phyloP scores from a whole-genome alignment of 768 basidiomycete genomes.

The Collybiopsis confluens region DNA sequence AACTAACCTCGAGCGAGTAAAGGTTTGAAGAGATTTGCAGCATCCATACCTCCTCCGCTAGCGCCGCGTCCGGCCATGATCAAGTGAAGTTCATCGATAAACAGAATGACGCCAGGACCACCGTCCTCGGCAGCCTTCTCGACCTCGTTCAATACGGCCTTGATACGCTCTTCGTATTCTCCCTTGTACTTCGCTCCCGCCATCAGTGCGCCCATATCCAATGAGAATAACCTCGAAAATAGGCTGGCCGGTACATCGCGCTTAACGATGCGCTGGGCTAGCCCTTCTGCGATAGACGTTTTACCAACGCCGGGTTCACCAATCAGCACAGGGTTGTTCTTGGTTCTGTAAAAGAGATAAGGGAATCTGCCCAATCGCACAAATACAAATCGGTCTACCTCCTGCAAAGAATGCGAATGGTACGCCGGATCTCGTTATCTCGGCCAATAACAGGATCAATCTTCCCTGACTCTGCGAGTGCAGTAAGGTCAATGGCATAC shows the following conservation, averaged over 20 bases:
- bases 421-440: slow-evolving; percentile 87
- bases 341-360: slow-evolving; percentile 56
- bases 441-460: slow-evolving; percentile 95
- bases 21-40: slow-evolving; percentile 89
- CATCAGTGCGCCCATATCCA: slow-evolving; percentile 96
- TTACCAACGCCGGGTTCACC: slow-evolving; percentile 93
- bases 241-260: slow-evolving; percentile 82
- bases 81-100: slow-evolving; percentile 92
- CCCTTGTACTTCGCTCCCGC: slow-evolving; percentile 90
- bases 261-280: slow-evolving; percentile 93
- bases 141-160: slow-evolving; percentile 86
- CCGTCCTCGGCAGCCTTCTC: slow-evolving; percentile 80
- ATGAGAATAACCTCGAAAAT: slow-evolving; percentile 71
- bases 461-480: slow-evolving; percentile 86
- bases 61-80: slow-evolving; percentile 87
- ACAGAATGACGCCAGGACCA: slow-evolving; percentile 80
- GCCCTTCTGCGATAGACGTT: slow-evolving; percentile 91
- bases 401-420: slow-evolving; percentile 78
- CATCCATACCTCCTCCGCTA: slow-evolving; percentile 90
- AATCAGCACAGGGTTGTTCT: slow-evolving; percentile 96
- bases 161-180: slow-evolving; percentile 96
- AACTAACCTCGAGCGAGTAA: slow-evolving; percentile 74
- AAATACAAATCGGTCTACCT: slow-evolving; percentile 33
- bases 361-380: background rate
- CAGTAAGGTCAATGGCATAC: slow-evolving; percentile 82